Percentiles rank a stretch among this genome's conserved stretches.
These are phyloP conservation scores for Saksenaea oblongispora DNA, from an alignment of 371 early-diverging fungal species.

Conservation along the genomic window DNA sequence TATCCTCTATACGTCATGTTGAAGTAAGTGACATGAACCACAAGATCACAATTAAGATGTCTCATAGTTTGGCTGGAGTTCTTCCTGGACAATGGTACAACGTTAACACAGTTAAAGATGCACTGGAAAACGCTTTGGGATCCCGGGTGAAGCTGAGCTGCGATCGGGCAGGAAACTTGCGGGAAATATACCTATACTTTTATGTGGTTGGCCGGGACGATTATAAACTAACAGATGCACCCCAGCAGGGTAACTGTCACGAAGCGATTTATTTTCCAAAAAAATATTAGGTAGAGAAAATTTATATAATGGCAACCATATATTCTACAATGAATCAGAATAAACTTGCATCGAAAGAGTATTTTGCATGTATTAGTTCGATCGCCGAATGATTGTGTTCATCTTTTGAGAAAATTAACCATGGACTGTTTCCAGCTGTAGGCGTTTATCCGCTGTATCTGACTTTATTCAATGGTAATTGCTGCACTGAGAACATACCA, in stretches of 20 bases:
- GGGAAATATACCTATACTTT: conserved; percentile 41
- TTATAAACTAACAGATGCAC: conserved; percentile 37
- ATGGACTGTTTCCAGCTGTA: too few relatives aligned
- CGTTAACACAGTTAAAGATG: conserved; percentile 30
- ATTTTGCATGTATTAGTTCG: too few relatives aligned
- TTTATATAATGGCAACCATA: not conserved
- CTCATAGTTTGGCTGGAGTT: conserved; percentile 37
- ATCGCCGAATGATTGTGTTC: too few relatives aligned
- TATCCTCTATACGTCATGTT: not conserved
- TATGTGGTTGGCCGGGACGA: conserved; percentile 41
- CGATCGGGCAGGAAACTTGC: conserved; percentile 22
- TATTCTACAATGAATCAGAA: not conserved
- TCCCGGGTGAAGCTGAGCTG: conserved; percentile 38
- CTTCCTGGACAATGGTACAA: conserved; percentile 42
- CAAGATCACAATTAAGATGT: not conserved
- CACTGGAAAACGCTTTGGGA: conserved; percentile 29
- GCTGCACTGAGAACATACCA: too few relatives aligned
- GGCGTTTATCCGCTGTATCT: too few relatives aligned
- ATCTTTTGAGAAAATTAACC: too few relatives aligned
- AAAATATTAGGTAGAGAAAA: conserved; percentile 20
- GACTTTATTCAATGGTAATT: too few relatives aligned
- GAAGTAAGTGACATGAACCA: not conserved
- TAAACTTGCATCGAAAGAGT: not conserved
- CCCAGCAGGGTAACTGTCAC: conserved; percentile 29
- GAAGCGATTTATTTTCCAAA: conserved; percentile 41